Base-by-base conservation (phyloP, 345 rosid species). In the Aquilaria yunnanensis region DNA sequence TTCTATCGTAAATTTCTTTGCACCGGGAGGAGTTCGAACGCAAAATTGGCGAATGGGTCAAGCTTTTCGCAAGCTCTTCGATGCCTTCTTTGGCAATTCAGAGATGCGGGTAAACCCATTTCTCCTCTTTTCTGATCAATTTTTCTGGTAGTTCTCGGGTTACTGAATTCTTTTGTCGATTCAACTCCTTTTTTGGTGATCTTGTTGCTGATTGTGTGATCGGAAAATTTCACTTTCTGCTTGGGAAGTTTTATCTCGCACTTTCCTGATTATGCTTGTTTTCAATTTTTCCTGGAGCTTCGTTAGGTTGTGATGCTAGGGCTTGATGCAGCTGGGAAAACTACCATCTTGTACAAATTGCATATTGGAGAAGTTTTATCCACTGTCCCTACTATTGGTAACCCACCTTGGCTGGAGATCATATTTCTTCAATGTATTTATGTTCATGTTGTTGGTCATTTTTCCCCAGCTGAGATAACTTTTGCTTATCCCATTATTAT, bases 351-450 rank as follows among this genome's bases (percentile, higher is more conserved):
- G 29, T 94, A 94, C 87, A 94, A 94, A 81, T 86, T 91, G 37
- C 99, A 94, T 74, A 91, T 91, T 33, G 99, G 99, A 57, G 97
- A 94, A 81, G 99, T 94, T 64, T 70, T 94, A 7, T 94, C 99
- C 0, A 94, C 99, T 49, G 99, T 94, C 68, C 99, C 96, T 56
- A 94, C 99, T 0, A 94, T 94, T 32, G 99, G 97, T 94, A 71
- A 37, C 81, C 56, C 32, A 45, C 65, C 8, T 37, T 37, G 7
- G 8, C 43, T 9, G 43, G 43, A 37, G 2, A 37, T 37, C 43
- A 37, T 37, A 37, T 4, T 37, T 37, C 7, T 37, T 37, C 8
- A 37, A 37, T 37, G 5, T 3, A 37, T 5, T 37, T 37, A 5
- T 9, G 43, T 37, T 37, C 43, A 37, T 1, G 43, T 37, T 4